phyloP scores from a whole-genome alignment of 495 filamentous ascomycete species.

The Trichoderma gamsii region DNA sequence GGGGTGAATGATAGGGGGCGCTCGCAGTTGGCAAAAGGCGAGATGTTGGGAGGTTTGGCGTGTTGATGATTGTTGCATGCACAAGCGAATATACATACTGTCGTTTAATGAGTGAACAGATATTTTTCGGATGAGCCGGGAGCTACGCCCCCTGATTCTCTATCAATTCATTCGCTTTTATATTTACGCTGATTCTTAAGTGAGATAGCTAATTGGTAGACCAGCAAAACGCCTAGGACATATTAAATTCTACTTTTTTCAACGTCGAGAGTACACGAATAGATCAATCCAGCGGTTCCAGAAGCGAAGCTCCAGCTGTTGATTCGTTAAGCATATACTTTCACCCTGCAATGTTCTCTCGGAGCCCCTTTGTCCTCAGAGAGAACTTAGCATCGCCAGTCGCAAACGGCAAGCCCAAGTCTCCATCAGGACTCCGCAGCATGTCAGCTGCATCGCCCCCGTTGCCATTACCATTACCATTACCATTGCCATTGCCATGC shows the following conservation, averaged over 20 bases:
- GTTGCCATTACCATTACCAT: not conserved
- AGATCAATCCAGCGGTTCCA: no score
- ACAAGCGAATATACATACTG: not conserved
- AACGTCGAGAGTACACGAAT: no score
- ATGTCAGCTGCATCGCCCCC: not conserved
- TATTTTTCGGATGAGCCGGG: no score
- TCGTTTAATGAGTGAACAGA: not conserved
- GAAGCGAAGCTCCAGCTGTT: no score
- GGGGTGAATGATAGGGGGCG: no score
- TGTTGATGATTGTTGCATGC: not conserved
- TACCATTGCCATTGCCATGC: conserved; percentile 13
- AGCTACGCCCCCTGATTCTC: no score
- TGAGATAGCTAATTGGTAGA: not conserved
- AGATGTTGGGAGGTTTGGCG: not conserved
- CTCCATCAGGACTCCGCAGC: conserved; percentile 6
- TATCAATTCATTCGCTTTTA: not conserved
- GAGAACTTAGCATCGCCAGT: conserved; percentile 34
- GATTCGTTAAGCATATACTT: no score
- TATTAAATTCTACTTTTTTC: not conserved
- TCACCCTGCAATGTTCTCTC: conserved; percentile 37
- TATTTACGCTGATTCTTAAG: not conserved
- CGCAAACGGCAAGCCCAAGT: conserved; percentile 33
- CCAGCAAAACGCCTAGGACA: not conserved
- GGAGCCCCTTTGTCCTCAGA: conserved; percentile 41
- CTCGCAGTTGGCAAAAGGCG: not conserved